A percentile compares a stretch with the other conserved stretches of the same genome.
Evolutionary conservation across 345 rosid species (phyloP).

Genomic region (Turnera subulata): DNA sequence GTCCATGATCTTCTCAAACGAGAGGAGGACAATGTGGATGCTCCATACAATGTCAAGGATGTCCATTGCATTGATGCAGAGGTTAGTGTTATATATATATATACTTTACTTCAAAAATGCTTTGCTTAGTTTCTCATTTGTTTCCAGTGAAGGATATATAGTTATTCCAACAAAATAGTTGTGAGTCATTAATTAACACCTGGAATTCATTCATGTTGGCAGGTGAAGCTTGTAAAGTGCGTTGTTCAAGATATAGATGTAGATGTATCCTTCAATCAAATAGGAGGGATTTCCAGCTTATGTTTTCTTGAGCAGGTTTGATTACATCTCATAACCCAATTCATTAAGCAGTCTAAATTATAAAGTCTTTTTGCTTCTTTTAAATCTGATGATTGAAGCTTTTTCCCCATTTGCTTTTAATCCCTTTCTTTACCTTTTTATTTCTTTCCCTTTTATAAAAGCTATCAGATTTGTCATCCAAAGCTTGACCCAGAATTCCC

Average conservation of each 20-base stretch:
- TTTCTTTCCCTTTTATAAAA: too few relatives aligned
- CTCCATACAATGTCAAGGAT: constrained; percentile 81
- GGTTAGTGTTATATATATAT: constrained; percentile 30
- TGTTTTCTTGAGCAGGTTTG: constrained; percentile 95
- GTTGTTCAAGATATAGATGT: constrained; percentile 91
- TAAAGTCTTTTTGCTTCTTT: too few relatives aligned
- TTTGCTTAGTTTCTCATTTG: neutral
- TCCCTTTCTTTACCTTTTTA: too few relatives aligned
- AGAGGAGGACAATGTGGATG: constrained; percentile 78
- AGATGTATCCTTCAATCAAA: constrained; percentile 90
- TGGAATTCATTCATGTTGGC: constrained; percentile 2
- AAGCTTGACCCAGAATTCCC: too few relatives aligned
- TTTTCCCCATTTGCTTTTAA: too few relatives aligned
- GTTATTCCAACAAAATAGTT: neutral
- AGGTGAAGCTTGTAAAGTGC: constrained; percentile 91
- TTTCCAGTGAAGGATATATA: neutral
- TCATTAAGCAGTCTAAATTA: too few relatives aligned
- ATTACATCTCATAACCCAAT: neutral
- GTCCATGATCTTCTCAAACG: constrained; percentile 74
- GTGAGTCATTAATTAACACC: too few relatives aligned
- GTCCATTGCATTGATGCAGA: constrained; percentile 96
- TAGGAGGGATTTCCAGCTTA: constrained; percentile 89
- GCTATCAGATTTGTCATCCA: too few relatives aligned
- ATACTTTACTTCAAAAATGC: neutral
- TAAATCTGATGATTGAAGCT: too few relatives aligned